Conservation (phyloP, 2,329 filamentous ascomycete genomes). For the Fusarium tjaetaba region DNA sequence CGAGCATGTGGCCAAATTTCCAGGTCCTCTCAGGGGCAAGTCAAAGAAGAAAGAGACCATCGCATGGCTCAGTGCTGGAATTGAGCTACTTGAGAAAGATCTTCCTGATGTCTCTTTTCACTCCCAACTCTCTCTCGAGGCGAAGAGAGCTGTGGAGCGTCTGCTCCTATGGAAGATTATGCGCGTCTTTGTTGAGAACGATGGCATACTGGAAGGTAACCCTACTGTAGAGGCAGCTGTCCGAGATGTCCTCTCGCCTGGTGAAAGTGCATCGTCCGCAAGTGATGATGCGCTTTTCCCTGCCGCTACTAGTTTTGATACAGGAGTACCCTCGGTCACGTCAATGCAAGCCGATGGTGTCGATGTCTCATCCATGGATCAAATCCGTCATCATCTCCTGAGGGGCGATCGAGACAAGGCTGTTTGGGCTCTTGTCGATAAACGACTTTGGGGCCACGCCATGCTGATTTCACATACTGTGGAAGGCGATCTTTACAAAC, state of each 20-base stretch:
- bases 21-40: constrained; percentile 88
- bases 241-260: constrained; percentile 76
- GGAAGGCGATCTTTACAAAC: constrained; percentile 87
- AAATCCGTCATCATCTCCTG: constrained; percentile 77
- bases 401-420: constrained; percentile 89
- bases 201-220: constrained; percentile 82
- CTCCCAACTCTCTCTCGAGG: constrained; percentile 64
- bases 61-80: constrained; percentile 80
- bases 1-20: constrained; percentile 82
- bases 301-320: constrained; percentile 37
- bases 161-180: constrained; percentile 89
- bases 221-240: constrained; percentile 78
- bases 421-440: constrained; percentile 92
- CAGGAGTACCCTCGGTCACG: constrained; percentile 42
- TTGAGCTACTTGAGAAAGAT: constrained; percentile 75
- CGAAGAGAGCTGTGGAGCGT: constrained; percentile 81
- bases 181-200: constrained; percentile 82
- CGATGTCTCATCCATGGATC: constrained; percentile 74
- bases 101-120: constrained; percentile 60
- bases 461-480: constrained; percentile 85
- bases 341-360: constrained; percentile 70
- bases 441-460: constrained; percentile 94
- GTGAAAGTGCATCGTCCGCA: constrained; percentile 41
- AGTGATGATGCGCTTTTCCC: constrained; percentile 42
- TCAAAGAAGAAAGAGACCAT: constrained; percentile 95